Evolutionary conservation across 2,329 filamentous ascomycete species (phyloP), one percentile per base, ranked within the genome.

Genomic region (Aspergillus tubingensis): DNA sequence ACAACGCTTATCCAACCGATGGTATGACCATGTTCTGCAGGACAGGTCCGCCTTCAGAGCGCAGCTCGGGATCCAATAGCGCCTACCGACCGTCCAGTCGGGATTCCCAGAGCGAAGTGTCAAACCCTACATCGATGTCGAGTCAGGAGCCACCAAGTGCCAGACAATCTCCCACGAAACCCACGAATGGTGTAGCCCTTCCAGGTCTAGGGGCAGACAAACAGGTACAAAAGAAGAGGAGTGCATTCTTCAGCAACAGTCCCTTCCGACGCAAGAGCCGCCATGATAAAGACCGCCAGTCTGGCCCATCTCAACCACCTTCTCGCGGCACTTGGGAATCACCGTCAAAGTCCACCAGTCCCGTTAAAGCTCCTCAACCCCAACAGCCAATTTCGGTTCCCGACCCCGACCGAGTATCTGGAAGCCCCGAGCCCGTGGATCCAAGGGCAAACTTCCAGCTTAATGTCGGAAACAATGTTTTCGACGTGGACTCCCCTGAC

Each of bases 1-100:
- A 97, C 70, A 96, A 98, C 68, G 92, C 95, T 8, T 97, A 97
- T 73, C 93, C 94, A 0, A 86, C 90, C 75, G 94, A 98, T 73
- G 94, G 93, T 4, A 98, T 98, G 92, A 97, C 94, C 0, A 96
- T 98, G 86, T 89, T 97, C 64, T 98, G 94, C 77, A 88, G 92
- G 61, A 88, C 91, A 41, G 90, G 88, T 3, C 85, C 88, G 41
- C 84, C 84, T 53, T 89, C 87, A n/a, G 87, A 88, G 78, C 86
- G 79, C 76, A 92, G 83, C 77, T 89, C 88, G 25, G 83, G 84
- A 21, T 87, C 85, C 48, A 62, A 63, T 25, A 89, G 86, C 63
- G 85, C 88, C 23, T 87, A 85, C 53, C 85, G 92, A 49, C 91
- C 92, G 50, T 89, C 89, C 13, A 96, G 92, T 74, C 87, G 91